A percentile compares a stretch with the other conserved stretches of the same genome.
phyloP scores from a whole-genome alignment of 2,329 filamentous ascomycete species.

The Trichoderma harzianum region DNA sequence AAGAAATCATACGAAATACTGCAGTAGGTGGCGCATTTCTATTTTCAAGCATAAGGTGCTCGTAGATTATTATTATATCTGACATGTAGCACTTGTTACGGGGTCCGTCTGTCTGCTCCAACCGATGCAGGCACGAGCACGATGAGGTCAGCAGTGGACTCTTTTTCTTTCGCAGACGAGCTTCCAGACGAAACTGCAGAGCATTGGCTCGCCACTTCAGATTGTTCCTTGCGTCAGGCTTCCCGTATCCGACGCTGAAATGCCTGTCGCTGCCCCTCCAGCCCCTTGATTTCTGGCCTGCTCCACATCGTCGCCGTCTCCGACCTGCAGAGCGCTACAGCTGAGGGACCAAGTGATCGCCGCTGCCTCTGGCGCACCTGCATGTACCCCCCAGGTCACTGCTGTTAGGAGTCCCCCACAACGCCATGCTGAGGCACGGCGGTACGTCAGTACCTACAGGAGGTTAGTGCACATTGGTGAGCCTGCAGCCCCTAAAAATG shows the following conservation, averaged over 20 bases:
- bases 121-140: constrained; percentile 10
- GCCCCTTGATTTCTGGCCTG: constrained; percentile 21
- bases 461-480: constrained; percentile 16
- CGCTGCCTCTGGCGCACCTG: neutral
- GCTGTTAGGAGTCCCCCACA: constrained; percentile 15
- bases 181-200: constrained; percentile 9
- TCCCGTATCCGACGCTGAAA: constrained; percentile 11
- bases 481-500: constrained; percentile 21
- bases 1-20: neutral
- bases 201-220: neutral
- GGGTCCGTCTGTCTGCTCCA: neutral
- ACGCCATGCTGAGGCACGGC: constrained; percentile 15
- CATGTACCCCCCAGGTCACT: constrained; percentile 10
- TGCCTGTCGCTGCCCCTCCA: constrained; percentile 20
- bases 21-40: neutral
- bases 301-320: constrained; percentile 19
- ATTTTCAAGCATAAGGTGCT: neutral
- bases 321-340: constrained; percentile 5
- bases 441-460: constrained; percentile 4
- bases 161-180: neutral
- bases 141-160: constrained; percentile 16
- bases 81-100: neutral
- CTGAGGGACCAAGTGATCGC: neutral
- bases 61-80: too few relatives aligned
- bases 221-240: constrained; percentile 18